Evolutionary conservation across 306 rosid genomes (phyloP).

Genomic region (cucumber (Cucumis sativus)): Cucumber_9930_V3 NC_026657.2:26213501-26214000

Average conservation of each 20-base stretch:
- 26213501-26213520: background rate
- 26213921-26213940: background rate
- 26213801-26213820: conserved; percentile 49
- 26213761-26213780: conserved; percentile 33
- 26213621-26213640: background rate
- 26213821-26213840: conserved; percentile 65
- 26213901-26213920: background rate
- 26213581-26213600: background rate
- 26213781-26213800: conserved; percentile 42
- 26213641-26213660: background rate
- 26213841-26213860: conserved; percentile 65
- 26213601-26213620: background rate
- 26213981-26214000: too few species aligned
- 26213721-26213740: conserved; percentile 24
- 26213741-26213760: conserved; percentile 26
- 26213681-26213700: background rate
- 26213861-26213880: conserved; percentile 29
- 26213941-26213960: background rate
- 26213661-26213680: background rate
- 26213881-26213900: background rate
- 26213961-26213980: background rate
- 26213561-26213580: background rate
- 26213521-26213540: background rate
- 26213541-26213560: background rate
- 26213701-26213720: conserved; percentile 28